Evolutionary conservation across 2,329 filamentous ascomycete species (phyloP), one percentile per base, ranked within the genome.

Genomic region (Elsinoe batatas): DNA sequence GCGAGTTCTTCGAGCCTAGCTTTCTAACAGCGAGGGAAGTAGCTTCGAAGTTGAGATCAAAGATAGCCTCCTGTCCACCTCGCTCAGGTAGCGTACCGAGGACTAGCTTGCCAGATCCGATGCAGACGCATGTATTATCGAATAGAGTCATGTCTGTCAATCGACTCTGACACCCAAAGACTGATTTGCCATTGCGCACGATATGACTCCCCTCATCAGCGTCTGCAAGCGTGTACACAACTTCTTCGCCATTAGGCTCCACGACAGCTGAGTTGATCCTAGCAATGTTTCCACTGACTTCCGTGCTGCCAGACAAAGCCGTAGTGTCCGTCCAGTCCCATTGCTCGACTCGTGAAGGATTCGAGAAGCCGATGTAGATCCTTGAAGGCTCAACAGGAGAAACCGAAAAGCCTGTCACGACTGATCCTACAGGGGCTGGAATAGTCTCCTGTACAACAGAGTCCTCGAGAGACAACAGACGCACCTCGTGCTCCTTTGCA

Each of bases 401-500:
- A 22, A 44, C 32, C 5, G 74, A 72, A 63, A 76, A 82, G 20
- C 74, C 74, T 18, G 74, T 70, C 18, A 84, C 71, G 10, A 66
- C 69, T 18, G 74, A 68, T 63, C 70, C 65, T 62, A 74, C 61
- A n/a, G 71, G 69, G 26, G 84, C 73, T 11, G 79, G 73, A 49
- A 96, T 84, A 56, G 83, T 81, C 61, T 88, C 83, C 44, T 88
- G 76, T 18, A 94, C 80, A 50, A 94, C 79, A 1, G 93, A 97
- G 55, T 89, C 90, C 60, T 81, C 76, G 30, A 88, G 81, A 1
- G 87, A 87, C 70, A 93, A 57, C 3, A 68, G 56, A 44, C 67
- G 64, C 2, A 67, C 60, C 46, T 67, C 63, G 13, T 62, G 63
- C 1, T 60, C 57, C n/a, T 62, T 68, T 11, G 65, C 64, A 37